Conservation (phyloP, 495 filamentous ascomycete genomes). For the Penicillium chermesinum region DNA sequence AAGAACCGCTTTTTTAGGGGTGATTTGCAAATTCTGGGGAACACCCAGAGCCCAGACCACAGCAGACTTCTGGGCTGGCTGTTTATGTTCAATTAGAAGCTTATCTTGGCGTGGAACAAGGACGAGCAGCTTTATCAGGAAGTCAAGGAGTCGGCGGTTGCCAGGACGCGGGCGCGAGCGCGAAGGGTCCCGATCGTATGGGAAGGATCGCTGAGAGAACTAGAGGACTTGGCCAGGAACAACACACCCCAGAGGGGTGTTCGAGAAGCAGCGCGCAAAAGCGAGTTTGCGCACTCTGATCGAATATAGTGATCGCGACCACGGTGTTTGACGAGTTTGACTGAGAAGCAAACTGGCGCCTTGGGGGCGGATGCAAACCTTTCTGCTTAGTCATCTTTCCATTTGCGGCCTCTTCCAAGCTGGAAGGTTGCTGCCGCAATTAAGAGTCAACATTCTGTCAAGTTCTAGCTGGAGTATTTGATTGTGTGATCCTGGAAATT, state of each 20-base stretch:
- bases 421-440: too few species aligned
- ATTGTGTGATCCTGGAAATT: not conserved
- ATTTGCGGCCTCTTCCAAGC: not conserved
- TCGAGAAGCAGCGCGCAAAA: not conserved
- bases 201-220: not conserved
- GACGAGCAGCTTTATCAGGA: not conserved
- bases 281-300: not conserved
- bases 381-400: slow-evolving; percentile 2
- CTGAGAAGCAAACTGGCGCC: slow-evolving; percentile 36
- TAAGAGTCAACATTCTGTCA: too few species aligned
- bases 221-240: too few species aligned
- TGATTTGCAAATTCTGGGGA: too few species aligned
- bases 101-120: not conserved
- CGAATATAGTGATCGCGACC: not conserved
- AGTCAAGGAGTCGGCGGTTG: not conserved
- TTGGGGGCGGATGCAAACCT: slow-evolving; percentile 34
- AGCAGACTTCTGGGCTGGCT: not conserved
- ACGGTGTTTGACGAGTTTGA: slow-evolving; percentile 41
- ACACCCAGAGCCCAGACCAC: not conserved
- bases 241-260: not conserved
- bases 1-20: too few species aligned
- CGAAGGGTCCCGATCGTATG: not conserved
- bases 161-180: too few species aligned
- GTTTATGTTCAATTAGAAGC: not conserved
- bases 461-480: too few species aligned